These are phyloP conservation scores for Tulasnella sp. DNA, from an alignment of 768 basidiomycete species.

Conservation along the genomic window DNA sequence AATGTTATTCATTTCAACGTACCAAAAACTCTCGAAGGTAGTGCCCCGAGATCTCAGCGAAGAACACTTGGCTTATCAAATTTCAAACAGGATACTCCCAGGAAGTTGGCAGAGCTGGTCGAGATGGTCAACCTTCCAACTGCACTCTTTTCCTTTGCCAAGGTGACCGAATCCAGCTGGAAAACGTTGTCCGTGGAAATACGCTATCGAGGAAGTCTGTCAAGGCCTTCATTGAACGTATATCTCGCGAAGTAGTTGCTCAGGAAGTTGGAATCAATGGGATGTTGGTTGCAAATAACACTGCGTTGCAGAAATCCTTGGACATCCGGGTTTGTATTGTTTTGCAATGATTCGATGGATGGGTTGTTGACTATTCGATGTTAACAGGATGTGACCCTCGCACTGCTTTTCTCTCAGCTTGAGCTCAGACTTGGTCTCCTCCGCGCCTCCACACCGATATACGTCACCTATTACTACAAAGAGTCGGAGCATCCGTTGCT, in stretches of 20 bases:
- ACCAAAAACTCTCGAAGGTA: constrained; percentile 37
- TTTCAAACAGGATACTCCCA: constrained; percentile 28
- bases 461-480: constrained; percentile 31
- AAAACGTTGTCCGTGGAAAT: constrained; percentile 38
- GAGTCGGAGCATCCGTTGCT: constrained; percentile 16
- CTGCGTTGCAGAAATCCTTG: constrained; percentile 19
- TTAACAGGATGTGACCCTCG: constrained; percentile 31
- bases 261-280: constrained; percentile 13
- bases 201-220: constrained; percentile 30
- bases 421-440: constrained; percentile 36
- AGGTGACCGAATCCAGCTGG: constrained; percentile 34
- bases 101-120: constrained; percentile 35
- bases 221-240: constrained; percentile 16
- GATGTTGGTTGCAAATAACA: constrained; percentile 16
- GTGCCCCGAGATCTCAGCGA: neutral
- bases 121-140: constrained; percentile 32
- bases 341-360: no score
- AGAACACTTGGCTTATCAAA: neutral
- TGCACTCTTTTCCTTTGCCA: constrained; percentile 36
- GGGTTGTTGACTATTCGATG: no score
- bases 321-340: constrained; percentile 30
- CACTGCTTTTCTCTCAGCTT: constrained; percentile 34
- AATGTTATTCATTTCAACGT: constrained; percentile 33
- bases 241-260: constrained; percentile 17
- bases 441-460: constrained; percentile 37